Evolutionary conservation across 495 filamentous ascomycete species (phyloP).

Genomic region (Neurospora sp.): DNA sequence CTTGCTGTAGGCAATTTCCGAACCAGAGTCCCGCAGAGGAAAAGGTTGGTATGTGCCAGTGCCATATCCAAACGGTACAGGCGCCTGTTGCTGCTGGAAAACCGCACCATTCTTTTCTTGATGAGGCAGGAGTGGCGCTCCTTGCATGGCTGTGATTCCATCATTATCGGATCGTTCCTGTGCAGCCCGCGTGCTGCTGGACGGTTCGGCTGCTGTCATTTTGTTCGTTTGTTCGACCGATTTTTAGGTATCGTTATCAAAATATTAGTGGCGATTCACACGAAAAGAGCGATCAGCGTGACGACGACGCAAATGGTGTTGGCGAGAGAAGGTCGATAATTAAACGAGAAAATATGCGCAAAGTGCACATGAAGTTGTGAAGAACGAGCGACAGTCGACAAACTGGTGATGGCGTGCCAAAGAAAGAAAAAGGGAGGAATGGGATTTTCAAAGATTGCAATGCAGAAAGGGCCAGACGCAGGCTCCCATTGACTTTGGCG

Average conservation of each 20-base stretch:
- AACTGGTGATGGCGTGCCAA: background rate
- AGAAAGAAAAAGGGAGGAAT: background rate
- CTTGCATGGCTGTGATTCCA: background rate
- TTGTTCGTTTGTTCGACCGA: background rate
- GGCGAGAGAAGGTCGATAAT: background rate
- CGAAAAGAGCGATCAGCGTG: background rate
- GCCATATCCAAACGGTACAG: background rate
- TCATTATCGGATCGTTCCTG: background rate
- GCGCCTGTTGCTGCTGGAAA: background rate
- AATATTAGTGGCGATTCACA: background rate
- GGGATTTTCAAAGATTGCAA: background rate
- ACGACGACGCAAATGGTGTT: background rate
- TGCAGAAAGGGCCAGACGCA: background rate
- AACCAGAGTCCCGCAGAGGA: background rate
- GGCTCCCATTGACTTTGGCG: background rate
- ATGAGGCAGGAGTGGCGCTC: background rate
- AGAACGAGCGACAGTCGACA: background rate
- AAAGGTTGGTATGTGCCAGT: background rate
- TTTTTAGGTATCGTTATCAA: background rate
- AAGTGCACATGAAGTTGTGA: background rate
- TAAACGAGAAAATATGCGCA: background rate
- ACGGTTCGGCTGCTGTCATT: background rate
- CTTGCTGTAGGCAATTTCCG: constrained; percentile 4
- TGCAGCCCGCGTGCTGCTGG: background rate
- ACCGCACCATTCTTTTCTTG: background rate